Evolutionary conservation across 2,329 filamentous ascomycete genomes (phyloP), one percentile per base, ranked within the genome.

Genomic region (Ascomycota sp.): DNA sequence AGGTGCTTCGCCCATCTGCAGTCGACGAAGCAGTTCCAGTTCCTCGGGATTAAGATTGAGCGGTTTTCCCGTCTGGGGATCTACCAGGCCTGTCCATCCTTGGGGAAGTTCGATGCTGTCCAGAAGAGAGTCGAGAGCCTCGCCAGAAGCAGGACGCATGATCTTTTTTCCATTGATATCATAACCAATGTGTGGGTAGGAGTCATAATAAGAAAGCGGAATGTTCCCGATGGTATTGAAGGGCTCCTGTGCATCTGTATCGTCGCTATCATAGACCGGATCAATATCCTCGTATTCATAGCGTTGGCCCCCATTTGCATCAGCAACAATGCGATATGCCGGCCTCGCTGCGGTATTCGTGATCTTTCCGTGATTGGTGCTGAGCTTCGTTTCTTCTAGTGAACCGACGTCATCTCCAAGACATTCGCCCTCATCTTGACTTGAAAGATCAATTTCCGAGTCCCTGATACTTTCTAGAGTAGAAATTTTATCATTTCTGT

Each of bases 131-230:
- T 98, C 89, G 21, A 98, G 59, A 23, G 89, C 89, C 49, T 93
- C 78, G 30, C 86, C 86, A 41, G 83, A 86, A 4, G 91, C 89
- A 6, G 89, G 89, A 30, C 89, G 77, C 74, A 93, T 80, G 38
- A 98, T 93, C 53, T 80, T 91, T 66, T 91, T 94, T 52, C 89
- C 89, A 52, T 98, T 92, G 58, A 98, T 95, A 44, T 94, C 81
- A 56, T 98, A 98, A 35, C 89, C 89, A 48, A 98, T 94, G 50
- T 98, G 89, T 30, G 89, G 89, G 49, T 94, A 98, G 23, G 81
- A 78, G 51, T 98, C 89, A 59, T 98, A 98, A 56, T 93, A 95
- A 3, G 79, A 77, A 29, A 95, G 59, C 5, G 85, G 81, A 35
- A 98, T 98, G 48, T 95, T 65, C 40, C 89, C 91, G 43, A 98